A percentile compares a stretch with the other conserved stretches of the same genome.
Evolutionary conservation across 768 basidiomycete species (phyloP).

Genomic region (Suillus variegatus): DNA sequence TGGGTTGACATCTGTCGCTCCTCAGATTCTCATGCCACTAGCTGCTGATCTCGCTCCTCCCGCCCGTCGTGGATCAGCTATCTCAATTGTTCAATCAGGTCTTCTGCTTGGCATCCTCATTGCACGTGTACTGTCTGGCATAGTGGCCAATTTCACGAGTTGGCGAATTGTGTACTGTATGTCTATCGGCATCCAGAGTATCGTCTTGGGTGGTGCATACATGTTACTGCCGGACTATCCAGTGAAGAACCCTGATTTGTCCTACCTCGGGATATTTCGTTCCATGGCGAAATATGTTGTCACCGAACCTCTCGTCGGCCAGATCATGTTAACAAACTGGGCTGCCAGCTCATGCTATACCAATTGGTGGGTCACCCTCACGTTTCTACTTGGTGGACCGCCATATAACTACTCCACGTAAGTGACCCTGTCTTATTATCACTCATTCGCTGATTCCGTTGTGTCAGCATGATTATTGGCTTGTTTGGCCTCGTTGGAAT

Average conservation of each 20-base stretch:
- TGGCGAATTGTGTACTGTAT: slow-evolving; percentile 46
- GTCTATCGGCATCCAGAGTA: slow-evolving; percentile 36
- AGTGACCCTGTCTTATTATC: slow-evolving; percentile 7
- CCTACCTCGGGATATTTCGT: slow-evolving; percentile 35
- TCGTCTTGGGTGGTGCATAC: slow-evolving; percentile 32
- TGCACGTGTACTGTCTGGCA: slow-evolving; percentile 35
- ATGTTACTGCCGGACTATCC: slow-evolving; percentile 43
- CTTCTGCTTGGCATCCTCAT: slow-evolving; percentile 31
- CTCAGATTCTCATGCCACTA: slow-evolving; percentile 42
- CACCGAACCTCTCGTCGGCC: slow-evolving; percentile 45
- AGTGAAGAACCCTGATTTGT: slow-evolving; percentile 37
- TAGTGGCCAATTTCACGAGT: slow-evolving; percentile 41
- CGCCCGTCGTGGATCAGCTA: slow-evolving; percentile 19
- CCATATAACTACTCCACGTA: slow-evolving; percentile 42
- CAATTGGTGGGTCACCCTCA: slow-evolving; percentile 43
- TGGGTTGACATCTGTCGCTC: slow-evolving; percentile 41
- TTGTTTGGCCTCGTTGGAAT: slow-evolving; percentile 51
- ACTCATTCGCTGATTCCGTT: not conserved
- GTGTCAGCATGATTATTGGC: slow-evolving; percentile 40
- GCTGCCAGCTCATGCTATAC: slow-evolving; percentile 32
- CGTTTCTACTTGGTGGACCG: slow-evolving; percentile 44
- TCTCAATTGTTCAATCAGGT: slow-evolving; percentile 36
- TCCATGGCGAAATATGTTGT: slow-evolving; percentile 41
- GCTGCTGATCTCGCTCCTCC: slow-evolving; percentile 45
- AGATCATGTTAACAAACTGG: slow-evolving; percentile 29